These are phyloP conservation scores for Colletotrichum spaethianum DNA, from an alignment of 2,329 filamentous ascomycete species.

Conservation along the genomic window DNA sequence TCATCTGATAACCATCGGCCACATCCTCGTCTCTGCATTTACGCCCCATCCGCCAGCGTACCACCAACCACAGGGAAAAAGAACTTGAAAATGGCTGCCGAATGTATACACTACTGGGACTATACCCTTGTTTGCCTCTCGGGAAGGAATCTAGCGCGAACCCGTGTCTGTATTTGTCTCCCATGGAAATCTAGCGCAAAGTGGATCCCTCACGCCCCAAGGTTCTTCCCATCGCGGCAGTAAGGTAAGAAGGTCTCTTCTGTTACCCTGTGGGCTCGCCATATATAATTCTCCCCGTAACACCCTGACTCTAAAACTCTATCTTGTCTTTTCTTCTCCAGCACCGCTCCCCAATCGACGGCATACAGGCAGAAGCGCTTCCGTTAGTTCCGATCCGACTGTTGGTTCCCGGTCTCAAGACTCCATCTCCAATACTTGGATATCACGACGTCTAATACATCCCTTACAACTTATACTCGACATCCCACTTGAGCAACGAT, in stretches of 20 bases:
- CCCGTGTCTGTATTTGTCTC: neutral
- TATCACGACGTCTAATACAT: neutral
- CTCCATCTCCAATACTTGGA: neutral
- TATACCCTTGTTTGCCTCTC: slow-evolving; percentile 24
- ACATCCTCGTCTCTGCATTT: slow-evolving; percentile 11
- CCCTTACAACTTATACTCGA: neutral
- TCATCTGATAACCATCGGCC: slow-evolving; percentile 1
- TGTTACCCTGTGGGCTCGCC: slow-evolving; percentile 11
- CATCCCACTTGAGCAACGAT: neutral
- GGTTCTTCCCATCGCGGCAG: neutral
- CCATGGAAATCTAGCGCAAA: slow-evolving; percentile 34
- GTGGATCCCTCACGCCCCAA: neutral
- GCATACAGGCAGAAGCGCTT: neutral
- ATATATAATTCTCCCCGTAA: slow-evolving; percentile 15
- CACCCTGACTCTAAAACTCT: neutral
- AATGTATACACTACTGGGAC: slow-evolving; percentile 17
- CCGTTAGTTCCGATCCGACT: slow-evolving; percentile 9
- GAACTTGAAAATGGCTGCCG: neutral
- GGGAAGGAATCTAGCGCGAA: slow-evolving; percentile 27
- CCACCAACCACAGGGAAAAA: neutral
- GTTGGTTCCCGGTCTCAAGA: neutral
- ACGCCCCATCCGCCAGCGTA: neutral
- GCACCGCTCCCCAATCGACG: neutral
- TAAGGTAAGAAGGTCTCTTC: slow-evolving; percentile 1
- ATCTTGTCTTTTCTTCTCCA: slow-evolving; percentile 10